Percentiles rank a stretch among this genome's conserved stretches.
phyloP scores from a whole-genome alignment of 2,329 filamentous ascomycete genomes.

The Madurella fahalii region DNA sequence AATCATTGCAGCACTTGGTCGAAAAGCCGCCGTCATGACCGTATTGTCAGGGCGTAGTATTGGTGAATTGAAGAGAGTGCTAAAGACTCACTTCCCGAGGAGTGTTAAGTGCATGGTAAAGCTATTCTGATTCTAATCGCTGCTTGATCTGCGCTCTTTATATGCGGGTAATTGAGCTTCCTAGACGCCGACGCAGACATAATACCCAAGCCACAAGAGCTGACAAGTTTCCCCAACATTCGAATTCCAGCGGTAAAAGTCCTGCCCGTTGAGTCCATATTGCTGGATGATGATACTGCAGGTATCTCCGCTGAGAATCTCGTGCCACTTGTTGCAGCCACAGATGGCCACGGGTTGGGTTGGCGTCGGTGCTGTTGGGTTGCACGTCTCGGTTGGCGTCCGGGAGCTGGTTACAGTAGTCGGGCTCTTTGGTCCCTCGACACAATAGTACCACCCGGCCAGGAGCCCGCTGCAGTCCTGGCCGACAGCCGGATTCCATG shows the following conservation, averaged over 20 bases:
- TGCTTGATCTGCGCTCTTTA: too few relatives aligned
- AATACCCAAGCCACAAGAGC: neutral
- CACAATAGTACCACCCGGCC: conserved; percentile 15
- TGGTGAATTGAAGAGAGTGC: too few relatives aligned
- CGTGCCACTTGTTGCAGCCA: neutral
- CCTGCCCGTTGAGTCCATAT: neutral
- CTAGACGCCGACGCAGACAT: neutral
- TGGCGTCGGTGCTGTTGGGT: neutral
- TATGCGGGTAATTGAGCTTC: neutral
- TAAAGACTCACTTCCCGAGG: too few relatives aligned
- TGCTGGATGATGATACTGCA: neutral
- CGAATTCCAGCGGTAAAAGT: neutral
- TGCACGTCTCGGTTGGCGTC: neutral
- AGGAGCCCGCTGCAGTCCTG: conserved; percentile 6
- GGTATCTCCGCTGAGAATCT: neutral
- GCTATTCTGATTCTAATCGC: too few relatives aligned
- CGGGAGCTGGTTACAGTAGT: neutral
- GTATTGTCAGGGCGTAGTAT: too few relatives aligned
- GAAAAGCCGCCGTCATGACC: too few relatives aligned
- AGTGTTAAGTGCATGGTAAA: too few relatives aligned
- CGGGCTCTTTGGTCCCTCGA: neutral
- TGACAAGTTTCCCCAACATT: neutral
- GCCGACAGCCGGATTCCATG: conserved; percentile 16
- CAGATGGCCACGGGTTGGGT: neutral
- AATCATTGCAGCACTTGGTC: too few relatives aligned